A percentile compares a stretch with the other conserved stretches of the same genome.
Conservation (phyloP, 2,329 filamentous ascomycete species). For the Plenodomus tracheiphilus region DNA sequence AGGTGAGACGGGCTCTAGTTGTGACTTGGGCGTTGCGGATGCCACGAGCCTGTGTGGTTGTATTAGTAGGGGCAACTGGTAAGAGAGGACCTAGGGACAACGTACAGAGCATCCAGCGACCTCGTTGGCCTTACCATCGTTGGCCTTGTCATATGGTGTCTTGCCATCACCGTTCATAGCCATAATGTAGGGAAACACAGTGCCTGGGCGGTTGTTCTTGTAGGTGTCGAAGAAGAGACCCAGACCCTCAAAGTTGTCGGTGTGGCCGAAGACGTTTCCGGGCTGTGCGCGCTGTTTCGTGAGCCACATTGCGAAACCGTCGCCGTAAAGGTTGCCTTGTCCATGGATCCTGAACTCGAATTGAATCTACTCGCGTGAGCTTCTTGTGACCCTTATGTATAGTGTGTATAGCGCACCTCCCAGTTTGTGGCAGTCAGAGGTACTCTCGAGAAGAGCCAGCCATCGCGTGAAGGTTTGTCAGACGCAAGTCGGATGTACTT, state of each 20-base stretch:
- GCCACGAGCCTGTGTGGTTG: conserved; percentile 66
- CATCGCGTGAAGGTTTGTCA: conserved; percentile 85
- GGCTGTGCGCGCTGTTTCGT: conserved; percentile 84
- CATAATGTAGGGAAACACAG: conserved; percentile 97
- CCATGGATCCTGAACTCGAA: conserved; percentile 95
- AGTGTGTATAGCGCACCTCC: conserved; percentile 61
- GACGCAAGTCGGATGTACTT: conserved; percentile 89
- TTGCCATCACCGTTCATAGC: conserved; percentile 95
- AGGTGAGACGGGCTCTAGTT: conserved; percentile 86
- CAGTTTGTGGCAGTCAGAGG: conserved; percentile 97
- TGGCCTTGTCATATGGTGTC: conserved; percentile 86
- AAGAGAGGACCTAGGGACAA: conserved; percentile 4
- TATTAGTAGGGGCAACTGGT: conserved; percentile 11
- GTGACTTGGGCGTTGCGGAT: conserved; percentile 74
- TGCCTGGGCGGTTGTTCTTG: conserved; percentile 97
- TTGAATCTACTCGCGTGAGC: conserved; percentile 65
- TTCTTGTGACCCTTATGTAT: neutral
- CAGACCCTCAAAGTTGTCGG: conserved; percentile 89
- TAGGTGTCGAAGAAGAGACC: conserved; percentile 98
- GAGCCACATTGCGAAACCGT: conserved; percentile 97
- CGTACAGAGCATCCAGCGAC: conserved; percentile 85
- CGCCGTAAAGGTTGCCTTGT: conserved; percentile 85
- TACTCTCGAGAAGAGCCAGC: conserved; percentile 92
- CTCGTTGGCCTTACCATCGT: conserved; percentile 92
- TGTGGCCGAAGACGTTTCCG: conserved; percentile 85